phyloP scores from a whole-genome alignment of 116 monocot species.

The Papilionanthe hybrid region DNA sequence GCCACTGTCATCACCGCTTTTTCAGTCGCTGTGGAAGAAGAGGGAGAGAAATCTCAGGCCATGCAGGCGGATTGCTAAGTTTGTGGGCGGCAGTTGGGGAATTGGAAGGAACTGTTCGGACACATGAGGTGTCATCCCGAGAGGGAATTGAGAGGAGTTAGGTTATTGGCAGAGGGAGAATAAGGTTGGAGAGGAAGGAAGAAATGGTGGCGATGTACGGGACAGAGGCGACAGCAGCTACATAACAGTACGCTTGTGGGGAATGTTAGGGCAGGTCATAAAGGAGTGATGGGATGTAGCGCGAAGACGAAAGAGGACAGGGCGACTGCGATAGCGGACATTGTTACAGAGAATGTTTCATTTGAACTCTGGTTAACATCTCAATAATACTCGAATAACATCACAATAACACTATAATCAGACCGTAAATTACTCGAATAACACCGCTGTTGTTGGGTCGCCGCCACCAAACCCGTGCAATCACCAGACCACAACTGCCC shows the following conservation, averaged over 20 bases:
- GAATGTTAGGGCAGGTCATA: constrained; percentile 28
- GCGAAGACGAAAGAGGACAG: background rate
- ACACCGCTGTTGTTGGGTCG: no score
- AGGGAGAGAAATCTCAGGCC: background rate
- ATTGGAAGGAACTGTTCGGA: constrained; percentile 18
- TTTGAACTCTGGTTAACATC: no score
- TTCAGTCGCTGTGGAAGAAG: background rate
- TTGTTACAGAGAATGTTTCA: no score
- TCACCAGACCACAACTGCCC: no score
- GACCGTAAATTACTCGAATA: no score
- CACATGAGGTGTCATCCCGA: constrained; percentile 33
- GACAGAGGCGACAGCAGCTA: background rate
- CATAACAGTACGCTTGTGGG: background rate
- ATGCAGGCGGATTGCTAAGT: constrained; percentile 6
- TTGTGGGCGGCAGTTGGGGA: constrained; percentile 11
- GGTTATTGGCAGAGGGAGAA: constrained; percentile 7
- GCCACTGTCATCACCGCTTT: no score
- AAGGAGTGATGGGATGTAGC: constrained; percentile 13
- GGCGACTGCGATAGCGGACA: background rate
- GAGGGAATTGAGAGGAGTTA: constrained; percentile 20
- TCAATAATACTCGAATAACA: no score
- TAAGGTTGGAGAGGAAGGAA: background rate
- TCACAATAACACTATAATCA: no score
- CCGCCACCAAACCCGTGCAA: no score
- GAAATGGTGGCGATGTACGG: background rate